Evolutionary conservation across 495 filamentous ascomycete species (phyloP), one percentile per base, ranked within the genome.

Genomic region (Aspergillus ellipticus): DNA sequence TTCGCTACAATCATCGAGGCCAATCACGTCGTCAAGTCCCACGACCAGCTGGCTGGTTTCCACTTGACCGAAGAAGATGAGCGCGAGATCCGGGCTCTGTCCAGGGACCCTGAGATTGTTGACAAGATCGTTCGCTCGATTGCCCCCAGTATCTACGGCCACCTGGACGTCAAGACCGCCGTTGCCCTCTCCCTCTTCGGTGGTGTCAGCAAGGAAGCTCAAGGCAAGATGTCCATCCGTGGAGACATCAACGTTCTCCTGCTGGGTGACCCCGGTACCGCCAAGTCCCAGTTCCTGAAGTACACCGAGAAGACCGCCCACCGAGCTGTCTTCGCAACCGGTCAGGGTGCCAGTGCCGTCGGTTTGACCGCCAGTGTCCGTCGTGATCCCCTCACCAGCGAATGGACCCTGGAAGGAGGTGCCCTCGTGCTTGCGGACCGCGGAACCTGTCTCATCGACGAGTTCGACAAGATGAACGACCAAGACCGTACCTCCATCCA

Each of bases 401-500:
- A 99, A 76, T 99, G 95, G 95, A 97, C 95, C 11, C 79, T 99
- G 17, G 95, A 99, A 77, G 95, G 95, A 60, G 95, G 95, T 63
- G 95, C 95, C 2, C 78, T 99, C 17, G 95, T 99, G 51, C 82
- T 99, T 33, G 95, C 95, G 22, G 95, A 99, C 71, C 87, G 89
- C 55, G 95, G 95, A 42, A 95, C 90, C 33, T 99, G 95, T 67
- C 79, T 99, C 28, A 99, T 99, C 62, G 95, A 99, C 69, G 95
- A 99, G 71, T 99, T 99, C 71, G 95, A 99, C 82, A 99, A 99
- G 80, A 99, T 99, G 95, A 99, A 99, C 73, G 95, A 99, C 68
- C 91, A 97, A 63, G 95, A 99, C 69, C 80, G 94, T 42, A 99
- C 95, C 1, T 95, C 89, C 20, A 99, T 99, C 68, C 95, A 99